Conservation (phyloP, 192 early-diverging fungal species). For the Chytriomyces sp. region DNA sequence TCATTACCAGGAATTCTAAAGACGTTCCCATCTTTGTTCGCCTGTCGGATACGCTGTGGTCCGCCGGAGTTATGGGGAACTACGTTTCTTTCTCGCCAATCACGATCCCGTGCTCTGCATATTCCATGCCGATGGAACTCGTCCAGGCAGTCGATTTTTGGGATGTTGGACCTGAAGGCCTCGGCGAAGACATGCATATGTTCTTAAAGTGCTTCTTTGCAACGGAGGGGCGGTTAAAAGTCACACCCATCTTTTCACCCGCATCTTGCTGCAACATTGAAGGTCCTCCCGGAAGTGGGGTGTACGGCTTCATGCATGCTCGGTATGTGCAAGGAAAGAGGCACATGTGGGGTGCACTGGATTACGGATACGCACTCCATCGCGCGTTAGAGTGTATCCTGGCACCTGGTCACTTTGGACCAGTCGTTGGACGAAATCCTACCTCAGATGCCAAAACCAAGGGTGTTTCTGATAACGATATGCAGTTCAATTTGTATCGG, state of each 20-base stretch:
- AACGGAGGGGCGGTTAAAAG: constrained; percentile 56
- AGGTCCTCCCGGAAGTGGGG: constrained; percentile 24
- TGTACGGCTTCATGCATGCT: constrained; percentile 51
- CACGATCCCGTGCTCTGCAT: constrained; percentile 67
- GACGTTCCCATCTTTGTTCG: constrained; percentile 69
- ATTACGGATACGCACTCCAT: constrained; percentile 57
- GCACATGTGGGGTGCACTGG: constrained; percentile 65
- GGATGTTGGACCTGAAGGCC: constrained; percentile 62
- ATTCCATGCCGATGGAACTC: constrained; percentile 65
- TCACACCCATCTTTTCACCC: constrained; percentile 65
- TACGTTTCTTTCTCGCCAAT: constrained; percentile 56
- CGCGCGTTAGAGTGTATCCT: constrained; percentile 30
- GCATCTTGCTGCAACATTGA: constrained; percentile 53
- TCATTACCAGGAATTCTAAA: constrained; percentile 47
- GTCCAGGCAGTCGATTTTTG: constrained; percentile 65
- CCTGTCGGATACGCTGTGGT: constrained; percentile 67
- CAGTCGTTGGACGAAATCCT: constrained; percentile 7
- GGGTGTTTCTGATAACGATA: constrained; percentile 6
- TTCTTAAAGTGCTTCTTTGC: constrained; percentile 68
- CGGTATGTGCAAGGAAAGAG: constrained; percentile 67
- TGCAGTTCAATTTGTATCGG: constrained; percentile 19
- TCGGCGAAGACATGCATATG: constrained; percentile 76
- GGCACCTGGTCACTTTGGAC: constrained; percentile 34
- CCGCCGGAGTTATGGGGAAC: constrained; percentile 64
- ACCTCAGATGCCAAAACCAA: constrained; percentile 6